A percentile compares a stretch with the other conserved stretches of the same genome.
Conservation (phyloP, 2,329 filamentous ascomycete species). For the Diaporthe longicolla region DNA sequence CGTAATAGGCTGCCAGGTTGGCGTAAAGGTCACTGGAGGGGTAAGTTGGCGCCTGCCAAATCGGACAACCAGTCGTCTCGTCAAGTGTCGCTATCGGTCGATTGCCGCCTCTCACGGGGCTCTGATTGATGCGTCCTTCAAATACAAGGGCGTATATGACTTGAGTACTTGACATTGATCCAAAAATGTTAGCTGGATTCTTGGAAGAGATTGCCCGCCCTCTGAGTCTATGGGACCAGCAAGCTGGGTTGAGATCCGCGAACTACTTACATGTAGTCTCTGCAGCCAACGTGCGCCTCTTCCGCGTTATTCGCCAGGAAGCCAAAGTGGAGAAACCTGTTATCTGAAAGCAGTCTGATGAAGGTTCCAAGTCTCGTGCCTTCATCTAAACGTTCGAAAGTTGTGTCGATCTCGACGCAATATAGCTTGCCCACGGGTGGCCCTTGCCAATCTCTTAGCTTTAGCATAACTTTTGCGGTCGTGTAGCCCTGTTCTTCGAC, state of each 20-base stretch:
- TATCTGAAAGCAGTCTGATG: neutral
- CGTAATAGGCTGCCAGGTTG: neutral
- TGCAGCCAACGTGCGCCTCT: neutral
- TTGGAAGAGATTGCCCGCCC: neutral
- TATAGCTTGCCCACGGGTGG: neutral
- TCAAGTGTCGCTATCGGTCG: neutral
- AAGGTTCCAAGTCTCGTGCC: neutral
- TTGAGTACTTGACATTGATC: neutral
- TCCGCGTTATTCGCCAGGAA: no score
- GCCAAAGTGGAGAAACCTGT: neutral
- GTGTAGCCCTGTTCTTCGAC: neutral
- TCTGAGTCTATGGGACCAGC: neutral
- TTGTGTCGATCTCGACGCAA: neutral
- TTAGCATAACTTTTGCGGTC: neutral
- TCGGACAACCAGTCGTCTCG: no score
- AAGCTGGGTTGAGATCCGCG: neutral
- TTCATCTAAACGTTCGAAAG: neutral
- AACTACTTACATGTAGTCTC: neutral
- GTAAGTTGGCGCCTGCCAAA: neutral
- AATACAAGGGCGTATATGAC: neutral
- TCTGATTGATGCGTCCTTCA: neutral
- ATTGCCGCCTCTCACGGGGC: neutral
- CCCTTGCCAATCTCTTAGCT: neutral
- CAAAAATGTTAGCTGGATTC: neutral
- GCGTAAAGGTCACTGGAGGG: neutral